Conservation (phyloP, 1,284 basidiomycete species). For the Tylopilus orsonianus region DNA sequence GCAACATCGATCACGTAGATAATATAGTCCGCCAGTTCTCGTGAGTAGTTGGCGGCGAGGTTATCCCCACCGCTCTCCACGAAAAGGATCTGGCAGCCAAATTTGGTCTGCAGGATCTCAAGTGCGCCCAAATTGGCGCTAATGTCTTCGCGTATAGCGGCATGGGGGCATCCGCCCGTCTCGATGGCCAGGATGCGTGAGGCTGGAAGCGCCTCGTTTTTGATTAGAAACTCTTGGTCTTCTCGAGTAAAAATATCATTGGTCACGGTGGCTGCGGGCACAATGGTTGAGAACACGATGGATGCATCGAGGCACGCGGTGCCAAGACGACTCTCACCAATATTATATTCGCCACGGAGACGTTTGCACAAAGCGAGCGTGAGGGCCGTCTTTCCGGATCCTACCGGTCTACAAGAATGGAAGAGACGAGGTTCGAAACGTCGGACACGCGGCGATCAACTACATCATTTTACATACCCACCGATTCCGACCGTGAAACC, state of each 20-base stretch:
- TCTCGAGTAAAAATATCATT: slow-evolving; percentile 98
- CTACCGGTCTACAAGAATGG: slow-evolving; percentile 71
- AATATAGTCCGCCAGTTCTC: slow-evolving; percentile 97
- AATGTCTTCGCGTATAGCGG: slow-evolving; percentile 96
- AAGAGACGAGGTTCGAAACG: slow-evolving; percentile 3
- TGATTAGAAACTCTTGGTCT: slow-evolving; percentile 96
- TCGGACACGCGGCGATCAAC: not conserved
- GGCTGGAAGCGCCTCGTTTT: slow-evolving; percentile 83
- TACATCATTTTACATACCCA: slow-evolving; percentile 58
- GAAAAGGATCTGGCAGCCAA: slow-evolving; percentile 80
- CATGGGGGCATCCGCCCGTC: slow-evolving; percentile 94
- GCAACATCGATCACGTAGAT: slow-evolving; percentile 90
- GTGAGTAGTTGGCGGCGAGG: slow-evolving; percentile 92
- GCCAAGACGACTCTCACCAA: slow-evolving; percentile 54
- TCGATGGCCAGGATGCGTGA: slow-evolving; percentile 94
- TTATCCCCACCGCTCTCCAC: slow-evolving; percentile 98
- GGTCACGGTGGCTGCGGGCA: slow-evolving; percentile 79
- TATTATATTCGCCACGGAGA: slow-evolving; percentile 84
- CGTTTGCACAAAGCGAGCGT: slow-evolving; percentile 89
- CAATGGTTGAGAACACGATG: slow-evolving; percentile 14
- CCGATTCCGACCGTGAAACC: slow-evolving; percentile 98
- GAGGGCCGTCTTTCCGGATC: slow-evolving; percentile 96
- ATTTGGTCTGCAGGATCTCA: slow-evolving; percentile 93
- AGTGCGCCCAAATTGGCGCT: slow-evolving; percentile 95
- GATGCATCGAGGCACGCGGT: slow-evolving; percentile 1